These are phyloP conservation scores for Funneliformis geosporum DNA, from an alignment of 192 early-diverging fungal species.

Conservation along the genomic window DNA sequence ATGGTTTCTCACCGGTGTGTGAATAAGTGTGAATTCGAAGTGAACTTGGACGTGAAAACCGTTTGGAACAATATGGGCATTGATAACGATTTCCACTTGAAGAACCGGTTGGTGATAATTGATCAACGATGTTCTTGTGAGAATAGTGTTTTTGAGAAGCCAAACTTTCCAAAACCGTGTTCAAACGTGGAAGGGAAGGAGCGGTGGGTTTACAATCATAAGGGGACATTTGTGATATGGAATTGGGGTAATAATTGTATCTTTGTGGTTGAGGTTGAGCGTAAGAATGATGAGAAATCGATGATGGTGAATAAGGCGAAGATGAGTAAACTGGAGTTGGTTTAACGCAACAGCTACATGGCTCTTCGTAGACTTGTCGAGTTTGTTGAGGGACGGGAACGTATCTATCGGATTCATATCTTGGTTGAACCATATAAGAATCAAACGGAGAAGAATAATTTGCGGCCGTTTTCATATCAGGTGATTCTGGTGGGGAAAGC, in stretches of 20 bases:
- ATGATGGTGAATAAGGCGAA: background rate
- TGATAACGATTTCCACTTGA: conserved; percentile 52
- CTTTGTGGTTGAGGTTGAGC: background rate
- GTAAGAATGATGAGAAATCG: background rate
- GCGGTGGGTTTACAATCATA: background rate
- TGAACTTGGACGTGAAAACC: conserved; percentile 70
- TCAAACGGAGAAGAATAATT: too few relatives aligned
- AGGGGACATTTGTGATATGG: background rate
- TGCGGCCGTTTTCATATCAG: background rate
- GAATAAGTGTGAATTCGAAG: conserved; percentile 69
- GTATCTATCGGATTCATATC: background rate
- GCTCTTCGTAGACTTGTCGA: background rate
- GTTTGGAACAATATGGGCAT: conserved; percentile 63
- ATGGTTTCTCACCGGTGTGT: conserved; percentile 78
- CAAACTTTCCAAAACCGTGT: background rate
- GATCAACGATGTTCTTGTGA: conserved; percentile 34
- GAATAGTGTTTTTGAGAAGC: conserved; percentile 16
- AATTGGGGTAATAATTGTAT: background rate
- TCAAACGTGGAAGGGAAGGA: background rate
- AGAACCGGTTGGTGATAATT: conserved; percentile 37
- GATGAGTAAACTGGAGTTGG: background rate
- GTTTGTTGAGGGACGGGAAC: background rate
- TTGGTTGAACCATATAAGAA: background rate
- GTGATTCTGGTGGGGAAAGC: conserved; percentile 12
- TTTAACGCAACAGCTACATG: background rate